Evolutionary conservation across 345 rosid species (phyloP).

Genomic region (Abelmoschus esculentus): DNA sequence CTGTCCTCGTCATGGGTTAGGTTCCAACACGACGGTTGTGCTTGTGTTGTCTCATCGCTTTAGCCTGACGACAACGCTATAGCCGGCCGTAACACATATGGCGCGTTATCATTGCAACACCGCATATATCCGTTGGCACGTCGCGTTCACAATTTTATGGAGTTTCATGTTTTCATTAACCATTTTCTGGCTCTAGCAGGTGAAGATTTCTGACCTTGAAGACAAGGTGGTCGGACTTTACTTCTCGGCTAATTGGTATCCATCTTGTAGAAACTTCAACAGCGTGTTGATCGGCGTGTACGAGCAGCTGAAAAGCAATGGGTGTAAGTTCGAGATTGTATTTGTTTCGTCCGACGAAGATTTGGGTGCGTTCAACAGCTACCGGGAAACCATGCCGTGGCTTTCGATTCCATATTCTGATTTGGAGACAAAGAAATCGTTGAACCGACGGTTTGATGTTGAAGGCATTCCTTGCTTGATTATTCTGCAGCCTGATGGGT

Average conservation of each 20-base stretch:
- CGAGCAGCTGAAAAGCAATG: conserved; percentile 30
- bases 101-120: neutral
- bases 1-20: conserved; percentile 14
- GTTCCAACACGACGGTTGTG: conserved; percentile 13
- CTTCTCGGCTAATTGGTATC: conserved; percentile 63
- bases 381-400: conserved; percentile 51
- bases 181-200: conserved; percentile 17
- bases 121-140: neutral
- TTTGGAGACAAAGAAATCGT: conserved; percentile 42
- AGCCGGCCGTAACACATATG: conserved; percentile 7
- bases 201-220: conserved; percentile 45
- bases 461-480: conserved; percentile 52
- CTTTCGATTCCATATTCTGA: conserved; percentile 51
- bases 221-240: conserved; percentile 46
- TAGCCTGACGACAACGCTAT: conserved; percentile 16
- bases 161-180: neutral
- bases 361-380: conserved; percentile 37
- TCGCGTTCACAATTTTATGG: conserved; percentile 16
- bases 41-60: conserved; percentile 7
- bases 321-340: conserved; percentile 40
- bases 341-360: conserved; percentile 54
- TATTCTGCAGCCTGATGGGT: conserved; percentile 43
- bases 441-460: conserved; percentile 34
- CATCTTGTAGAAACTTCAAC: conserved; percentile 43
- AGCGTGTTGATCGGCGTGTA: conserved; percentile 24